Base-by-base conservation (phyloP, 2,329 filamentous ascomycete genomes). In the Elsinoe australis region DNA sequence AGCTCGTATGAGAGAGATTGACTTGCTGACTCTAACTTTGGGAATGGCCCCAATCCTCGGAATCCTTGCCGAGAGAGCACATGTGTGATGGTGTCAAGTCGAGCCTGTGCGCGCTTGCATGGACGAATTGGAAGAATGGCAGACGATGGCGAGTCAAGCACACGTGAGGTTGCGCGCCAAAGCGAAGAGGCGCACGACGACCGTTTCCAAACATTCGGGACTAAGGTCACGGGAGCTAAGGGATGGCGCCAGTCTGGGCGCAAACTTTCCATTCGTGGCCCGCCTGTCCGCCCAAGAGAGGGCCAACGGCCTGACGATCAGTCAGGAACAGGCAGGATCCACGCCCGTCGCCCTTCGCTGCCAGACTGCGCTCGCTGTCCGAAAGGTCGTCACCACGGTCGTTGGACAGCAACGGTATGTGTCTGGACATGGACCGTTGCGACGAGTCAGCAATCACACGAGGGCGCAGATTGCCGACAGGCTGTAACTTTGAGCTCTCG, bases 121-220 rank as follows among this genome's bases (percentile, higher is more conserved):
- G 38, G 22, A 44, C 39, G 39, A 44, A 44, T 44, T 29, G 39
- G 39, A 44, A 14, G 24, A 32, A 44, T 44, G 26, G 26, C 26
- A 29, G 26, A 6, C 12, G 39, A 44, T 17, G 7, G 26, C 39
- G 39, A 44, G 39, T 44, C 39, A 32, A n/a, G 26, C 6, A 32
- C 12, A 44, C 18, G 18, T 41, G 19, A 41, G 36, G n/a, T n/a
- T n/a, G n/a, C n/a, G n/a, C n/a, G n/a, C n/a, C 29, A 41, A 21
- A 41, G 26, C 36, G 36, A 41, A 21, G 9, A 21, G 17, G 21
- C 26, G 39, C 26, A 6, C 21, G 14, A 19, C 15, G 2, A 32
- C 33, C 39, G 36, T 41, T 44, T 21, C 39, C 39, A 44, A 32
- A 44, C 24, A 21, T 31, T 44, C 39, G 39, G 39, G 17, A 44